Evolutionary conservation across 1,139 yeast species (phyloP).

Genomic region (Entelexis paramagnoliae): DNA sequence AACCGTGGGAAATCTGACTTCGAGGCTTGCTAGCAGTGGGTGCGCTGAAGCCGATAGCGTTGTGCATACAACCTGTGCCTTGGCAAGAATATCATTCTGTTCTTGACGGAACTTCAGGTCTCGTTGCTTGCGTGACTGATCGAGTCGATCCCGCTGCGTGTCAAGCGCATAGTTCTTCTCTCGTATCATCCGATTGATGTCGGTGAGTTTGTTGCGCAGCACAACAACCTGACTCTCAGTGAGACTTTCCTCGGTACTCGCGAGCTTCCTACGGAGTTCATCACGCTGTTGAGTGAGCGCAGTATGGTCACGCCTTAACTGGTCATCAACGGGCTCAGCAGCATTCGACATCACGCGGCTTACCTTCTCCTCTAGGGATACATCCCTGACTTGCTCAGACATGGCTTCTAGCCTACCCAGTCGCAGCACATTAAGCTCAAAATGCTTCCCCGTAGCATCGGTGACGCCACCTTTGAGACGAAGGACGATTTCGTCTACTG

Average conservation of each 20-base stretch:
- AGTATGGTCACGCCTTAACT: conserved; percentile 35
- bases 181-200: conserved; percentile 38
- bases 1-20: conserved; percentile 81
- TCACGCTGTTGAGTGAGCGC: conserved; percentile 26
- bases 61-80: conserved; percentile 83
- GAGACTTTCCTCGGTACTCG: conserved; percentile 18
- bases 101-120: conserved; percentile 69
- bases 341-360: conserved; percentile 44
- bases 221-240: conserved; percentile 17
- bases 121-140: conserved; percentile 42
- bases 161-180: conserved; percentile 42
- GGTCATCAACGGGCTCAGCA: conserved; percentile 18
- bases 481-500: conserved; percentile 91
- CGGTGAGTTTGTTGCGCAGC: conserved; percentile 25
- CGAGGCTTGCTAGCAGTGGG: conserved; percentile 63
- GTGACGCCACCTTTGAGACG: conserved; percentile 67
- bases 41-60: conserved; percentile 95
- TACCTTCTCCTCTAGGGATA: conserved; percentile 78
- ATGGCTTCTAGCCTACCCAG: conserved; percentile 86
- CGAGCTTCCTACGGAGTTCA: conserved; percentile 27
- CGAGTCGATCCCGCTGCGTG: conserved; percentile 53
- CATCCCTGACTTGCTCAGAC: conserved; percentile 67
- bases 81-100: conserved; percentile 59
- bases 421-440: conserved; percentile 69
- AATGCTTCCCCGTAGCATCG: conserved; percentile 41